Base-by-base conservation (phyloP, 495 filamentous ascomycete species). In the Cercophora newfieldiana region DNA sequence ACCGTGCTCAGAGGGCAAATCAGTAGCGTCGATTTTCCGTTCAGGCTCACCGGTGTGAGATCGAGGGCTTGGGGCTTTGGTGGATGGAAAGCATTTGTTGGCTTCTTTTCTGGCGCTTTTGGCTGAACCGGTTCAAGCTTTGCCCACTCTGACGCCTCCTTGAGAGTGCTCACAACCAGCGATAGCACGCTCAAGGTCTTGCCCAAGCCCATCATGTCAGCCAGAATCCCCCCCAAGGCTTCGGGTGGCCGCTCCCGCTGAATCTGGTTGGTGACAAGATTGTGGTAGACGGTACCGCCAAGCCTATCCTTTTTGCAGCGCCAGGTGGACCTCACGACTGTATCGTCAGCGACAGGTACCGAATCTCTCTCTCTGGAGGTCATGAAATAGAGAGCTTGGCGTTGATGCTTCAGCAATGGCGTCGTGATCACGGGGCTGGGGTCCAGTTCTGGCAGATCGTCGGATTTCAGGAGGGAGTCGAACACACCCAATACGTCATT, bases 181-280 rank as follows among this genome's bases (percentile, higher is more conserved):
- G 93, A 90, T 6, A 99, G 81, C 29, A 97, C 90, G 72, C 90
- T 96, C 54, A 99, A 78, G 0, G 95, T 97, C 74, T 99, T 99
- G 6, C 95, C 95, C 18, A 99, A 79, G 44, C 95, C 95, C 95
- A 99, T 99, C 90, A 97, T 93, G 73, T 99, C 95, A 7, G 95
- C 95, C 22, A 99, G 80, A 30, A 99, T 90, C n/a, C 95, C 95
- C 8, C 95, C 95, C 0, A 89, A 79, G 0, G 87, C 83, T 64
- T 93, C 86, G 0, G 85, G 79, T 0, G 95, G 94, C 68, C 86
- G 85, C n/a, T 85, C 66, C 18, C 79, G 77, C 63, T 86, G 76
- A 26, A 88, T 79, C 8, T 88, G 82, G 4, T 88, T 90, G 53
- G 91, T 97, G 70, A 99, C 92, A 28, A 97, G 86, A 67, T 99